Base-by-base conservation (phyloP, 441 rosid genomes). In the Populus hybrid region DNA sequence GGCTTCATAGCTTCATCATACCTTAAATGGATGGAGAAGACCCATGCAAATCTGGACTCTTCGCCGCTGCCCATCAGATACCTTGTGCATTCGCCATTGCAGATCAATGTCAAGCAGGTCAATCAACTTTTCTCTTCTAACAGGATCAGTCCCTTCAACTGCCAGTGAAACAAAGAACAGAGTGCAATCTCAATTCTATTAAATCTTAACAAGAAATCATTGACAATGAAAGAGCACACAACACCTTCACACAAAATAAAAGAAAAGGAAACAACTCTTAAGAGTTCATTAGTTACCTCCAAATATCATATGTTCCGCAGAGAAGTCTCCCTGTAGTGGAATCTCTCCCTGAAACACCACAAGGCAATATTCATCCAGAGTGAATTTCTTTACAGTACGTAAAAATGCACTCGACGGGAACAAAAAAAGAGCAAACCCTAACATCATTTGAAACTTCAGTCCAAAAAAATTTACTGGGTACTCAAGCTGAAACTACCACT, bases 31-130 rank as follows among this genome's bases (percentile, higher is more conserved):
- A 86, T 82, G 85, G 71, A 96, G 97, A 78, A 96, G 97, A 73
- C 98, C 98, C 98, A 96, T 96, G 80, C 97, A 94, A 30, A 95
- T 95, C 84, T 95, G 99, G 53, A 95, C 98, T 53, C 98, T 91
- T 77, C 99, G 91, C 77, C 98, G 89, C 83, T 96, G 97, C 36
- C 98, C 98, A 84, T 93, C 99, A 2, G 98, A 95, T 26, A 93
- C 99, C 88, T 89, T 95, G 81, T 95, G 99, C 91, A 94, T 84
- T 80, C 97, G 92, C 99, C 99, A 96, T 65, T 91, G 84, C 23
- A 93, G 82, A 86, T 96, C 96, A 34, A 96, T 86, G 82, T 85
- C 97, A 80, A 96, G 88, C 64, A 96, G 92, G 88, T 93, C 82
- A 75, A 95, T 92, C 67, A 95, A 80, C 82, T 94, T 94, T 76